Evolutionary conservation across 495 filamentous ascomycete genomes (phyloP), one percentile per base, ranked within the genome.

Genomic region (Talaromyces thailandensis): DNA sequence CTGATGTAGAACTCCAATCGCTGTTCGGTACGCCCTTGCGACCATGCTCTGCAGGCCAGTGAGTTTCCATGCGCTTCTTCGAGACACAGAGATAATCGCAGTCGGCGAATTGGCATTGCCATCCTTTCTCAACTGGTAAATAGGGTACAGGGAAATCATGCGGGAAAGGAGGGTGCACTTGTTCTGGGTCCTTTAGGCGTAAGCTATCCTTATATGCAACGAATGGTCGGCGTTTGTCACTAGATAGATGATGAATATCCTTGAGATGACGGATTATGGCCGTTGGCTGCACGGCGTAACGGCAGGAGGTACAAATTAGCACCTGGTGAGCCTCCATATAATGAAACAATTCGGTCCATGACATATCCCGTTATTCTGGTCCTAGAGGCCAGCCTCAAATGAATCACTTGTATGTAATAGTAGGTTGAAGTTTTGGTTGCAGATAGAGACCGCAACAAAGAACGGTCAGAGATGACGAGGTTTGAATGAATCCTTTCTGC

Each of bases 251-350:
- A 29, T 77, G 73, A 56, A 74, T 70, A 24, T 77, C 73, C 59
- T 77, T 77, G 28, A 77, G 62, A 62, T 77, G 73, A 6, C 75
- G 70, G 11, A 60, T 9, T 21, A 77, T 65, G 8, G 66, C 75
- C 11, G 55, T 61, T 9, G 73, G 73, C 58, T 76, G 74, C 23
- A 77, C 63, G 2, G 75, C 75, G 56, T 75, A 75, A 25, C 37
- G 61, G 55, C 73, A 77, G 5, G 28, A 23, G 4, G 40, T 67
- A 40, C 73, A 75, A 31, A 75, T 65, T 25, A 77, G 24, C 6
- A 76, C 67, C 26, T 64, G 43, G 57, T 75, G 67, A 4, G 55
- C 57, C 6, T 61, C 29, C 5, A 43, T 32, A 58, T 68, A 68
- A 31, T 71, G 64, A 52, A 72, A 64, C 31, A 73, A 26, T 28